Evolutionary conservation across 1,284 basidiomycete genomes (phyloP).

Genomic region (Apiotrichum porosum): DNA sequence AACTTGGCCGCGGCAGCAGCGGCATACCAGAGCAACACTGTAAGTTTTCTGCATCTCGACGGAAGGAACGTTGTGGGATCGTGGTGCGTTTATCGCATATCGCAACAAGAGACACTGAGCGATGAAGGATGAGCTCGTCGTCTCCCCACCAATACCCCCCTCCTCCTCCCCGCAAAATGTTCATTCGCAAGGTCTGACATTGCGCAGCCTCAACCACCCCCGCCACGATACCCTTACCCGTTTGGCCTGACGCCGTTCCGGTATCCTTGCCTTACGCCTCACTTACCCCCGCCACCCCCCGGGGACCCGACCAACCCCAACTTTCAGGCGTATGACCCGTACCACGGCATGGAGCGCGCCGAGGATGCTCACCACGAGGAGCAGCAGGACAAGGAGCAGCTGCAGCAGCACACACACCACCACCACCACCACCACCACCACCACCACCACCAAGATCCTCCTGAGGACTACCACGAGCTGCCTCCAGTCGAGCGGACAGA

Average conservation of each 20-base stretch:
- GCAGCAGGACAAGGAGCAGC: background rate
- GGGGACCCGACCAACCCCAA: constrained; percentile 28
- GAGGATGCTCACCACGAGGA: background rate
- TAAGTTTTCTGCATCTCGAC: background rate
- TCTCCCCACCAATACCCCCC: too few species aligned
- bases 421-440: too few species aligned
- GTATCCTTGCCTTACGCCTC: constrained; percentile 28
- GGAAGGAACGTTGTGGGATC: background rate
- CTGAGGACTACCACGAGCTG: too few species aligned
- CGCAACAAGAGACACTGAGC: too few species aligned
- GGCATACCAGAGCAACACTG: constrained; percentile 11
- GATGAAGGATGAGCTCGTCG: too few species aligned
- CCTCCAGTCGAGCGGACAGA: background rate
- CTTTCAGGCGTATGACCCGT: constrained; percentile 28
- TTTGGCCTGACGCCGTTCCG: constrained; percentile 36
- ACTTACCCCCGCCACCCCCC: constrained; percentile 25
- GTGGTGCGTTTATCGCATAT: too few species aligned
- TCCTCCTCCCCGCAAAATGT: too few species aligned
- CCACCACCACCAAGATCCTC: too few species aligned
- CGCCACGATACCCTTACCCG: constrained; percentile 22
- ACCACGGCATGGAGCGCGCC: constrained; percentile 2
- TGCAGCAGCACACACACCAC: background rate
- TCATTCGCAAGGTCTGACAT: too few species aligned
- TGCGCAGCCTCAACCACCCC: too few species aligned
- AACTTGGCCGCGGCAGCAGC: constrained; percentile 23